Evolutionary conservation across 192 early-diverging fungal species (phyloP).

Genomic region (Backusella macrospora): DNA sequence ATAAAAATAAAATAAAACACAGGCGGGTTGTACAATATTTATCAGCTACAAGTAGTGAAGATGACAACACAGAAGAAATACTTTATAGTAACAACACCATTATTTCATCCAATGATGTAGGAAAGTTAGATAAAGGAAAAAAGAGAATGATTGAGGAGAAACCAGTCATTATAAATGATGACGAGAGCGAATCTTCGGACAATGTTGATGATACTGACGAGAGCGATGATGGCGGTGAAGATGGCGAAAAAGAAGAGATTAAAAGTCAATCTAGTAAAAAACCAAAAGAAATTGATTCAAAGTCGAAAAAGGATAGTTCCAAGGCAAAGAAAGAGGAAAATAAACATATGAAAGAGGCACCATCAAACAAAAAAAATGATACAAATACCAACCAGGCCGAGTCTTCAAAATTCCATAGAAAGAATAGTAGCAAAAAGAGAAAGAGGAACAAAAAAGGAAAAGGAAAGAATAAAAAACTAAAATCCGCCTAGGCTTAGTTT

Average conservation of each 20-base stretch:
- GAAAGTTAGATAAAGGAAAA: not conserved
- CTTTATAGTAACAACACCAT: not conserved
- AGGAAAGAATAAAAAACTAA: not conserved
- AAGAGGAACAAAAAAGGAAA: not conserved
- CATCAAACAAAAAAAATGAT: not conserved
- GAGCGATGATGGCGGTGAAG: not conserved
- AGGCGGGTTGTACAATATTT: not conserved
- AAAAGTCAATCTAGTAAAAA: too few species aligned
- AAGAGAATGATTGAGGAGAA: not conserved
- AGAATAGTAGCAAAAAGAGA: slow-evolving; percentile 4
- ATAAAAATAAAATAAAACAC: not conserved
- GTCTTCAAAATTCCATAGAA: not conserved
- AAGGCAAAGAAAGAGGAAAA: too few species aligned
- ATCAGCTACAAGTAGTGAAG: not conserved
- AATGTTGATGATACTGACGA: not conserved
- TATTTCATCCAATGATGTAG: not conserved
- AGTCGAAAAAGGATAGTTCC: too few species aligned
- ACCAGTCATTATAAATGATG: not conserved
- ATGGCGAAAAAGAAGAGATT: too few species aligned
- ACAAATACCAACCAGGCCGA: not conserved
- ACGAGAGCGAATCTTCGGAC: not conserved
- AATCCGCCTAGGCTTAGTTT: not conserved
- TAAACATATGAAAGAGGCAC: too few species aligned
- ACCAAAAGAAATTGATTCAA: too few species aligned
- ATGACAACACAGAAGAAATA: not conserved